Base-by-base conservation (phyloP, 805 yeast species). In the Nakazawaea laoshanensis region DNA sequence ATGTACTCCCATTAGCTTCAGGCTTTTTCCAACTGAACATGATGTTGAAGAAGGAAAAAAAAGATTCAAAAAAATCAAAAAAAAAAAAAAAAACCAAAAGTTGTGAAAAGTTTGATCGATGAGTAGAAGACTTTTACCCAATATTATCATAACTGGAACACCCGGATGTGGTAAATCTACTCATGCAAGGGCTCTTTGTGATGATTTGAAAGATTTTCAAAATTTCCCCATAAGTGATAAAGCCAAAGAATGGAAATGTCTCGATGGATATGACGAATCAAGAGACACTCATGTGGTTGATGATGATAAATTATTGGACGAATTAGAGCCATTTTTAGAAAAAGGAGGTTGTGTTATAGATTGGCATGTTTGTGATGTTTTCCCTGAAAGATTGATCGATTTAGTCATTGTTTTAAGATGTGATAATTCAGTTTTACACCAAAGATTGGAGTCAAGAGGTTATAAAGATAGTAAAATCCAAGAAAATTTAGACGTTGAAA, bases 291-390 rank as follows among this genome's bases (percentile, higher is more conserved):
- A 79, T 31, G 84, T 89, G 25, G 96, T 89, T 4, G 96, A 92
- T 57, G 98, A 89, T 48, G 97, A 92, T 49, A 78, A 75, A 50
- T 62, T 89, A 10, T 57, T 87, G 37, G 97, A 92, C 52, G 72
- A 73, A 16, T 56, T 92, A 31, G 96, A 88, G 53, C 77, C 79
- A 5, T 70, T 79, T 24, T 62, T 88, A 30, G 80, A 79, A 33
- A 63, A 74, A 42, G 99, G 99, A n/a, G 95, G 94, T 2, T 65
- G 69, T n/a, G 63, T 92, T 7, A 67, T 92, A 9, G 99, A 92
- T 55, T 92, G 98, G 98, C 99, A 92, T 53, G 92, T 89, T 28
- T 86, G 95, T 57, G 98, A 92, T 49, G 73, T 85, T 14, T 89
- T 92, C 50, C 97, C 97, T 1, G 97, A 87, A 51, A 63, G 94